A percentile compares a stretch with the other conserved stretches of the same genome.
Conservation (phyloP, 495 filamentous ascomycete genomes). For the Talaromyces trachyspermus region DNA sequence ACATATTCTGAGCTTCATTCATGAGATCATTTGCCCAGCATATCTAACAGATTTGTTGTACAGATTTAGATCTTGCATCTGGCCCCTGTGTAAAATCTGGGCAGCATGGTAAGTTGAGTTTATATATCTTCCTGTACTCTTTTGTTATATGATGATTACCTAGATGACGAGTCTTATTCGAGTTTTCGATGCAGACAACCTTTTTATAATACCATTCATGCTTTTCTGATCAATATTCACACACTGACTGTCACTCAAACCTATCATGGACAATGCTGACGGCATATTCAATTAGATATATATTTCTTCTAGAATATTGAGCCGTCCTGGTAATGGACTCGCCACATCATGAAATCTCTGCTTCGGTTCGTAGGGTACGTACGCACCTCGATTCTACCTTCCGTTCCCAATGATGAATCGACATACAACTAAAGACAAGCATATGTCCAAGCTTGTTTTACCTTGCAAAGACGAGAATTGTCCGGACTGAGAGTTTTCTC, state of each 20-base stretch:
- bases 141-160: slow-evolving; percentile 40
- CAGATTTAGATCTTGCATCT: no score
- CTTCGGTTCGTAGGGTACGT: slow-evolving; percentile 28
- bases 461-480: slow-evolving; percentile 42
- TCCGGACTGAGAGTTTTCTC: slow-evolving; percentile 35
- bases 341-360: no score
- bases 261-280: slow-evolving; percentile 3
- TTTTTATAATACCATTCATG: slow-evolving; percentile 52
- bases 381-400: slow-evolving; percentile 8
- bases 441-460: slow-evolving; percentile 50
- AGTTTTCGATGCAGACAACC: slow-evolving; percentile 54
- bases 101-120: not conserved
- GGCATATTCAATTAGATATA: not conserved
- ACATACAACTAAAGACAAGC: slow-evolving; percentile 49
- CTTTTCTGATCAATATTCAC: slow-evolving; percentile 36
- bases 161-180: slow-evolving; percentile 61
- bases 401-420: slow-evolving; percentile 40
- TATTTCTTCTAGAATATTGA: no score
- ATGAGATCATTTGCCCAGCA: no score
- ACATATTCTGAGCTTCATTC: not conserved
- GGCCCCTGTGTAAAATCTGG: no score
- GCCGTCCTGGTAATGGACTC: no score
- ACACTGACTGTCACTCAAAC: not conserved
- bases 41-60: no score
- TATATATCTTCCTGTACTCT: slow-evolving; percentile 5